Evolutionary conservation across 2,329 filamentous ascomycete genomes (phyloP).

Genomic region (Epichloe gansuensis): DNA sequence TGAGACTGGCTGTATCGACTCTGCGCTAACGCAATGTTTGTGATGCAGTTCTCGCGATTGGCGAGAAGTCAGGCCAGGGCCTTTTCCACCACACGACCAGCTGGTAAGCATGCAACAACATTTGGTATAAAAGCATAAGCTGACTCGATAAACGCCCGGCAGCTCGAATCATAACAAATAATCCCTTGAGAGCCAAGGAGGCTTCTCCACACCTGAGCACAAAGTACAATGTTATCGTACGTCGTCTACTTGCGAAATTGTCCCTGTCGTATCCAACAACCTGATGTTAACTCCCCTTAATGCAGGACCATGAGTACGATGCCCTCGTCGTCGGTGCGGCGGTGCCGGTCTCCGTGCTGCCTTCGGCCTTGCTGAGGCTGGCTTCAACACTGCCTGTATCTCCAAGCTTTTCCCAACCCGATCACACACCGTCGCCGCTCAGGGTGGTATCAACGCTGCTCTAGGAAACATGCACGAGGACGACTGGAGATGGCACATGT

Average conservation of each 20-base stretch:
- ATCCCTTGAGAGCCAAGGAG: slow-evolving; percentile 83
- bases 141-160: neutral
- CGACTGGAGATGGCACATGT: slow-evolving; percentile 99
- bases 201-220: slow-evolving; percentile 73
- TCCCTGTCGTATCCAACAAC: neutral
- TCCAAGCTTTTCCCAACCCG: slow-evolving; percentile 77
- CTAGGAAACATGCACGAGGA: slow-evolving; percentile 96
- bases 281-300: slow-evolving; percentile 5
- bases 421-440: slow-evolving; percentile 71
- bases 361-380: slow-evolving; percentile 75
- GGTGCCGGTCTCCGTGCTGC: slow-evolving; percentile 71
- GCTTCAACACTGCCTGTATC: slow-evolving; percentile 83
- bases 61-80: slow-evolving; percentile 54
- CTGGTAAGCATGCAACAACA: slow-evolving; percentile 40
- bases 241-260: slow-evolving; percentile 19
- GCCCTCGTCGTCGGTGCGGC: slow-evolving; percentile 80
- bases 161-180: slow-evolving; percentile 79
- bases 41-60: slow-evolving; percentile 46
- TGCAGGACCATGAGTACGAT: slow-evolving; percentile 93
- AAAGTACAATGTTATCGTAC: slow-evolving; percentile 89
- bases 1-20: neutral
- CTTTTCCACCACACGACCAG: slow-evolving; percentile 79
- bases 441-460: slow-evolving; percentile 79
- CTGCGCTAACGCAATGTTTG: neutral
- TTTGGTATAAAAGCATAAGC: neutral